A percentile compares a stretch with the other conserved stretches of the same genome.
Conservation (phyloP, 768 basidiomycete species). For the Panaeolus papilionaceus region DNA sequence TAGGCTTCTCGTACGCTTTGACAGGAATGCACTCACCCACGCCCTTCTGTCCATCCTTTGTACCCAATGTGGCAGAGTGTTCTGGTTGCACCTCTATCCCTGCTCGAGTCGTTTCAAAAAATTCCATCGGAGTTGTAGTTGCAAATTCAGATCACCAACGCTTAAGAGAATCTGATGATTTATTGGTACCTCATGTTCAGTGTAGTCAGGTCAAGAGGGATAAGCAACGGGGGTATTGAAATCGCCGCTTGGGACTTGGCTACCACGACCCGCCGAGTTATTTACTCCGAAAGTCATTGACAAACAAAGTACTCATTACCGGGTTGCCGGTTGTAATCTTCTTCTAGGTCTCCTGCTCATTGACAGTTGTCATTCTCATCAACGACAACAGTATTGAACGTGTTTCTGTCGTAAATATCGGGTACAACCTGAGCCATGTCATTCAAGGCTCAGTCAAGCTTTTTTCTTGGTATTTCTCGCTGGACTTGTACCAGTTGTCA, state of each 20-base stretch:
- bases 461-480: constrained; percentile 3
- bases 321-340: constrained; percentile 9
- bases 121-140: background rate
- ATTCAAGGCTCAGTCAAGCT: background rate
- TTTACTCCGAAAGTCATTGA: background rate
- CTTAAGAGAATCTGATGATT: constrained; percentile 7
- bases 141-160: constrained; percentile 1
- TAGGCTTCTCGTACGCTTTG: background rate
- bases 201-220: background rate
- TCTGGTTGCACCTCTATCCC: background rate
- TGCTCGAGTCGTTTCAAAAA: background rate
- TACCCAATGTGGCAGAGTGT: background rate
- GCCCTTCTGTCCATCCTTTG: background rate
- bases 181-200: background rate
- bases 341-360: background rate
- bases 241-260: background rate
- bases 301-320: background rate
- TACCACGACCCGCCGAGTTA: background rate
- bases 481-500: background rate
- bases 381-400: background rate
- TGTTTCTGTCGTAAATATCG: constrained; percentile 10
- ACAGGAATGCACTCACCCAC: background rate
- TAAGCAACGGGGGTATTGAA: background rate
- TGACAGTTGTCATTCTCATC: background rate
- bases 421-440: background rate